These are phyloP conservation scores for Pyropia yezoensis DNA, from an alignment of 23 red algal genomes.

Conservation along the genomic window DNA sequence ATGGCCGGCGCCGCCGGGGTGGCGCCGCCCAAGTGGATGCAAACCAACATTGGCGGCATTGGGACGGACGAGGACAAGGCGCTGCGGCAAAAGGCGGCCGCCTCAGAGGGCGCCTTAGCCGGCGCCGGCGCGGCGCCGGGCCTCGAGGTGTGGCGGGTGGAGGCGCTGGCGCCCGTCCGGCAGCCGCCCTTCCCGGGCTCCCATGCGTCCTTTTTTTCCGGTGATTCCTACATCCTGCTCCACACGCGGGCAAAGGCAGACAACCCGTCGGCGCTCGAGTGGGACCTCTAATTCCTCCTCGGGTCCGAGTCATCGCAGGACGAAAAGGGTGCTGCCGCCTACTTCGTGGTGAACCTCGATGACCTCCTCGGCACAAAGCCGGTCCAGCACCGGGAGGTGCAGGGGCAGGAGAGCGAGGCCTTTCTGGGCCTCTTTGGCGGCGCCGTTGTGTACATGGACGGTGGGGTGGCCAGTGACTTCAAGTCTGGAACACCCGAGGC, in stretches of 20 bases:
- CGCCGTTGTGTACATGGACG: constrained; percentile 50
- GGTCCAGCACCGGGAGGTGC: constrained; percentile 63
- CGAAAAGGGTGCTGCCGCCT: constrained; percentile 56
- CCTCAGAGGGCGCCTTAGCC: constrained; percentile 39
- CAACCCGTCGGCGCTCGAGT: constrained; percentile 17
- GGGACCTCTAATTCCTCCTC: constrained; percentile 55
- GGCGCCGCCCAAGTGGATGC: constrained; percentile 36
- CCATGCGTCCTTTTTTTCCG: constrained; percentile 37
- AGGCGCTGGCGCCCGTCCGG: constrained; percentile 46
- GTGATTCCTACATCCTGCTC: constrained; percentile 57
- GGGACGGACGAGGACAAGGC: constrained; percentile 49
- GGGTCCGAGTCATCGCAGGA: constrained; percentile 56
- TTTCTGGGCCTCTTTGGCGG: constrained; percentile 47
- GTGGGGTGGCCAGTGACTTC: constrained; percentile 54
- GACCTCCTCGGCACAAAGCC: constrained; percentile 53
- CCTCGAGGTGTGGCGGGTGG: constrained; percentile 74
- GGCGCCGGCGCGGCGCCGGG: constrained; percentile 40
- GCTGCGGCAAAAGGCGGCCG: constrained; percentile 46
- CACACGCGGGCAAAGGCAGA: constrained; percentile 21
- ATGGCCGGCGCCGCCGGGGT: not conserved
- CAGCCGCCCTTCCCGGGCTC: constrained; percentile 2
- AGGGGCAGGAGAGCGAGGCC: constrained; percentile 31
- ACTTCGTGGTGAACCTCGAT: constrained; percentile 71
- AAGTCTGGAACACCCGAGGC: constrained; percentile 29
- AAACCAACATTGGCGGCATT: constrained; percentile 51